Conservation (phyloP, 2,329 filamentous ascomycete species). For the Hymenoscyphus occultus region DNA sequence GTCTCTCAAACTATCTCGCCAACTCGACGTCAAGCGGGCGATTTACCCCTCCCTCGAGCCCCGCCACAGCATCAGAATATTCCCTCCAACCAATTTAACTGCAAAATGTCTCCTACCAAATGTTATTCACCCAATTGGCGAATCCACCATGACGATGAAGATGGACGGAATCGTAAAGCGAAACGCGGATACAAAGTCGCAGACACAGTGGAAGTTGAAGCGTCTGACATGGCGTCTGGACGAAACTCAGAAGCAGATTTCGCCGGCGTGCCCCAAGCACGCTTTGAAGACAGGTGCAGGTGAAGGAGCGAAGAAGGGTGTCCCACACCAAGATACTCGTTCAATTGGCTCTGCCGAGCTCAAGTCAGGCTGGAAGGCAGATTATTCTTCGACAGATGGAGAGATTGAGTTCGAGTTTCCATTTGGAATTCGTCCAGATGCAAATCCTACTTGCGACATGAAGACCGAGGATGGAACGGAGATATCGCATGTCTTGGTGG, state of each 20-base stretch:
- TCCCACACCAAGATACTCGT: conserved; percentile 70
- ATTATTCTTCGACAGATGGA: conserved; percentile 63
- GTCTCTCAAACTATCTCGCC: conserved; percentile 62
- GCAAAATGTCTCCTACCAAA: conserved; percentile 78
- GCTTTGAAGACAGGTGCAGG: conserved; percentile 49
- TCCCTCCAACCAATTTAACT: conserved; percentile 92
- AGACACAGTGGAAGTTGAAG: conserved; percentile 81
- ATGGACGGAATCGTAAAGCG: conserved; percentile 79
- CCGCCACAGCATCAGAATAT: conserved; percentile 88
- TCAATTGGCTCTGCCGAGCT: conserved; percentile 78
- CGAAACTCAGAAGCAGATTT: conserved; percentile 76
- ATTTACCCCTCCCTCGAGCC: conserved; percentile 71
- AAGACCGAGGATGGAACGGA: conserved; percentile 71
- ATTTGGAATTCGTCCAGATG: conserved; percentile 54
- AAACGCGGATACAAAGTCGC: conserved; percentile 66
- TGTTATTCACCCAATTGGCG: conserved; percentile 81
- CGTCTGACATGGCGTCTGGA: conserved; percentile 93
- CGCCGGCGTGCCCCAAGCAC: conserved; percentile 78
- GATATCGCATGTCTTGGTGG: conserved; percentile 78
- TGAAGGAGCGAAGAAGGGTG: conserved; percentile 56
- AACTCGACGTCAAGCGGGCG: conserved; percentile 74
- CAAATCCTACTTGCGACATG: conserved; percentile 72
- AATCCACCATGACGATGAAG: conserved; percentile 74
- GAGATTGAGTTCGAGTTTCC: conserved; percentile 81
- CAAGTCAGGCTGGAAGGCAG: conserved; percentile 81